Conservation (phyloP, 305 asterid genomes). For the Fraxinus xanthoxyloides region DNA sequence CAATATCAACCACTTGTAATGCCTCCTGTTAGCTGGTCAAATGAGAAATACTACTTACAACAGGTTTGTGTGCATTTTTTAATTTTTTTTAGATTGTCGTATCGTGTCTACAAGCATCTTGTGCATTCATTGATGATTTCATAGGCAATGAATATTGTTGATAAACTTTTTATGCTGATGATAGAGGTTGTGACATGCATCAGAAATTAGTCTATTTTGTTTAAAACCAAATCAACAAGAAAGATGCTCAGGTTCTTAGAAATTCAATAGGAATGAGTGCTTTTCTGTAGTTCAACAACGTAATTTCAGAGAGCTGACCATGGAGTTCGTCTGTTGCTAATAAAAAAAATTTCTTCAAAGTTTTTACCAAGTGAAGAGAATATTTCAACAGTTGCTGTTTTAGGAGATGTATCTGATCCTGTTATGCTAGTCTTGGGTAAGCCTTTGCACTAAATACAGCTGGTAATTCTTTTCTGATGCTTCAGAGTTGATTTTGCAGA, state of each 20-base stretch:
- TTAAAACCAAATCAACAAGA: neutral
- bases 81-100: conserved; percentile 5
- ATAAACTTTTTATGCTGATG: neutral
- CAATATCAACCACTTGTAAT: conserved; percentile 68
- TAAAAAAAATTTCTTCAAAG: neutral
- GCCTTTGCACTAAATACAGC: neutral
- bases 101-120: neutral
- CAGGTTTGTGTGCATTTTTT: conserved; percentile 49
- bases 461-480: conserved; percentile 15
- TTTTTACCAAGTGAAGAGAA: neutral
- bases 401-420: neutral
- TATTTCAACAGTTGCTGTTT: neutral
- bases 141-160: neutral
- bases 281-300: neutral
- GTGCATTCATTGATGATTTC: neutral
- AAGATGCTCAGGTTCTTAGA: neutral
- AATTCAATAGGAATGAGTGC: neutral
- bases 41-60: conserved; percentile 86
- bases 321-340: neutral
- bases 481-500: conserved; percentile 46
- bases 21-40: conserved; percentile 99
- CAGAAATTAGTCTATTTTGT: neutral
- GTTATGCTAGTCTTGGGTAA: neutral
- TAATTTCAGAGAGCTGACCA: neutral
- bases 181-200: neutral